phyloP scores from a whole-genome alignment of 2,329 filamentous ascomycete species.

The Penicillium decumbens region DNA sequence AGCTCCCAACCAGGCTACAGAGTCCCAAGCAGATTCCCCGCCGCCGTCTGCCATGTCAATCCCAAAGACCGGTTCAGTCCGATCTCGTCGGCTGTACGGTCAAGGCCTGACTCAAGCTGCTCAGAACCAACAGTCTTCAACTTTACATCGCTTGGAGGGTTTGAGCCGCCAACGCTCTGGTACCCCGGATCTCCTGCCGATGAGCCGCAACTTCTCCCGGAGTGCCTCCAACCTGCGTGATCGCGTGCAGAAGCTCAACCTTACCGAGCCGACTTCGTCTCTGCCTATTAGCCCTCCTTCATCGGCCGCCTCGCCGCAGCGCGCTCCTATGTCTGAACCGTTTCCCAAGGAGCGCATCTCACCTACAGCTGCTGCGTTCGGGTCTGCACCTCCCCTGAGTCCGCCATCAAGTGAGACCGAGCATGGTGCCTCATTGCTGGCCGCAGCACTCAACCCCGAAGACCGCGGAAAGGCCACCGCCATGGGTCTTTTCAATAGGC shows the following conservation, averaged over 20 bases:
- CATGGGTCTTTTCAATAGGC: conserved; percentile 66
- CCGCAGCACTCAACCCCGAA: conserved; percentile 62
- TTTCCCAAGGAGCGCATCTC: conserved; percentile 29
- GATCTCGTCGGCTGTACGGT: conserved; percentile 74
- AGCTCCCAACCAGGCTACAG: conserved; percentile 10
- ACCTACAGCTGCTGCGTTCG: conserved; percentile 27
- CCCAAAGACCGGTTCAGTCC: conserved; percentile 62
- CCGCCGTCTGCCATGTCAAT: conserved; percentile 32
- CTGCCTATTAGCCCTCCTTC: conserved; percentile 43
- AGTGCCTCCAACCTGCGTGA: conserved; percentile 67
- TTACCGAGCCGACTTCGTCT: conserved; percentile 21
- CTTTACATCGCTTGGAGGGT: conserved; percentile 73
- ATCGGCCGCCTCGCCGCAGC: conserved; percentile 35
- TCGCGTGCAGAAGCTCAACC: conserved; percentile 36
- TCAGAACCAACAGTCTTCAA: conserved; percentile 72
- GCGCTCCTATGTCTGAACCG: conserved; percentile 36
- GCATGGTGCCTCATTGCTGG: conserved; percentile 61
- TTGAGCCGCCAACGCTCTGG: conserved; percentile 62
- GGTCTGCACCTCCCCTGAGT: conserved; percentile 56
- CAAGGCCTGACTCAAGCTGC: conserved; percentile 73
- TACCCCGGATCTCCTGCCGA: conserved; percentile 48
- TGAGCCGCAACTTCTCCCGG: conserved; percentile 43
- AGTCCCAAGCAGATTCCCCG: conserved; percentile 23
- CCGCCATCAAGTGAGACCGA: conserved; percentile 68
- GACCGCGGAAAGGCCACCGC: conserved; percentile 80